Evolutionary conservation across 1,284 basidiomycete genomes (phyloP).

Genomic region (Malassezia dermatis): DNA sequence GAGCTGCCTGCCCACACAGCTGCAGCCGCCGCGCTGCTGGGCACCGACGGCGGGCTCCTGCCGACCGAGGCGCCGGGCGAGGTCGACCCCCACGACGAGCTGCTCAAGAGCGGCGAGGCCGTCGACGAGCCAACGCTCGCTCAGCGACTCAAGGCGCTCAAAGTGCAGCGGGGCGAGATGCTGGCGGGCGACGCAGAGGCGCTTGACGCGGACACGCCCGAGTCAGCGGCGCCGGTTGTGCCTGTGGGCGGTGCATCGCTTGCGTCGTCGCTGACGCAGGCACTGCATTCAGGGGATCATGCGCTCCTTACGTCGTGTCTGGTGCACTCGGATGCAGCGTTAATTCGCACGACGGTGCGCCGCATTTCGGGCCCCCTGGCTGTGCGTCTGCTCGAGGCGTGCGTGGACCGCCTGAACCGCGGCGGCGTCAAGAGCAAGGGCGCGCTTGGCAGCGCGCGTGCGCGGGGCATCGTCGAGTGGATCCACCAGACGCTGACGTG

Average conservation of each 20-base stretch:
- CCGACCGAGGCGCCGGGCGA: not conserved
- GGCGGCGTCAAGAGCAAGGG: conserved; percentile 40
- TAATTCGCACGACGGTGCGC: conserved; percentile 80
- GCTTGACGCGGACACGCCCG: conserved; percentile 11
- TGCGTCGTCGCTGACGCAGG: conserved; percentile 87
- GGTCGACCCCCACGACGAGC: conserved; percentile 15
- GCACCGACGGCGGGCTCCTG: conserved; percentile 14
- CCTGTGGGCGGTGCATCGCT: conserved; percentile 69
- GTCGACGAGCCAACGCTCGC: conserved; percentile 30
- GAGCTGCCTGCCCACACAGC: conserved; percentile 15
- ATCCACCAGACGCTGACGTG: conserved; percentile 73
- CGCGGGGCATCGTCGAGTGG: conserved; percentile 72
- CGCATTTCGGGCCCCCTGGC: conserved; percentile 80
- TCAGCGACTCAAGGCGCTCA: conserved; percentile 30
- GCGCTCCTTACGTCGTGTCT: conserved; percentile 79
- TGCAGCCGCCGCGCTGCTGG: conserved; percentile 9
- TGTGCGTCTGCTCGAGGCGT: conserved; percentile 73
- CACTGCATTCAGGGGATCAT: conserved; percentile 85
- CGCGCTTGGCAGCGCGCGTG: conserved; percentile 27
- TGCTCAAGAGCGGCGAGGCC: conserved; percentile 19
- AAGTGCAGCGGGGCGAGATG: conserved; percentile 16
- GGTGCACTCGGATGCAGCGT: conserved; percentile 63
- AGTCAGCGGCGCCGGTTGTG: conserved; percentile 18
- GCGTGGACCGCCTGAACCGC: conserved; percentile 77
- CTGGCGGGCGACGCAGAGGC: conserved; percentile 13